Percentiles rank a stretch among this genome's conserved stretches.
Evolutionary conservation across 768 basidiomycete species (phyloP).

Genomic region (Boletus speciosus): DNA sequence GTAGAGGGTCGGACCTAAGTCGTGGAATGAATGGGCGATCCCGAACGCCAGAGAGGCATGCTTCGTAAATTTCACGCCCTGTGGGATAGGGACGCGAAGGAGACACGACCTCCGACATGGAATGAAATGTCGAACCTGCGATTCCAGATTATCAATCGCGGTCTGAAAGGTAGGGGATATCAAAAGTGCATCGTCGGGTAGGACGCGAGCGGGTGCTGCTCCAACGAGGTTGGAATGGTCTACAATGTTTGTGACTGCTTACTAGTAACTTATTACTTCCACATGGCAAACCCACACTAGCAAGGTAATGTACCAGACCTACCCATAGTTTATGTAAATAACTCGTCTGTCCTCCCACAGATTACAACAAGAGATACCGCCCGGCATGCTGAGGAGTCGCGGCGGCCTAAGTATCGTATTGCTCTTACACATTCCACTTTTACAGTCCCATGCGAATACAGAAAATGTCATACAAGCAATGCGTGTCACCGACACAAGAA

Average conservation of each 20-base stretch:
- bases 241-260: slow-evolving; percentile 34
- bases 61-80: slow-evolving; percentile 52
- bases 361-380: slow-evolving; percentile 12
- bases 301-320: slow-evolving; percentile 9
- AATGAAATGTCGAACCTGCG: slow-evolving; percentile 19
- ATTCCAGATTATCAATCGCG: slow-evolving; percentile 15
- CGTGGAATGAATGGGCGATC: slow-evolving; percentile 56
- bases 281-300: slow-evolving; percentile 16
- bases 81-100: slow-evolving; percentile 30
- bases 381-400: slow-evolving; percentile 4
- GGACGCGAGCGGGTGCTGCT: slow-evolving; percentile 2
- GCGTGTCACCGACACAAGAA: slow-evolving; percentile 30
- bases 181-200: slow-evolving; percentile 31
- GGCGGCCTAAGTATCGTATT: slow-evolving; percentile 21
- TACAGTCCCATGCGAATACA: slow-evolving; percentile 24
- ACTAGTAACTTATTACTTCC: slow-evolving; percentile 19
- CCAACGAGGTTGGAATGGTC: slow-evolving; percentile 18
- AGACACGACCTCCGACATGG: slow-evolving; percentile 26
- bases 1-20: slow-evolving; percentile 51
- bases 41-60: slow-evolving; percentile 48
- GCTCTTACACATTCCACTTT: slow-evolving; percentile 20
- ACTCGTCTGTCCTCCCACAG: slow-evolving; percentile 8
- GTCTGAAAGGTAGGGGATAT: slow-evolving; percentile 6
- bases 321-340: slow-evolving; percentile 32
- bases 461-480: slow-evolving; percentile 4